Base-by-base conservation (phyloP, 371 early-diverging fungal genomes). In the Rhizopus delemar region DNA sequence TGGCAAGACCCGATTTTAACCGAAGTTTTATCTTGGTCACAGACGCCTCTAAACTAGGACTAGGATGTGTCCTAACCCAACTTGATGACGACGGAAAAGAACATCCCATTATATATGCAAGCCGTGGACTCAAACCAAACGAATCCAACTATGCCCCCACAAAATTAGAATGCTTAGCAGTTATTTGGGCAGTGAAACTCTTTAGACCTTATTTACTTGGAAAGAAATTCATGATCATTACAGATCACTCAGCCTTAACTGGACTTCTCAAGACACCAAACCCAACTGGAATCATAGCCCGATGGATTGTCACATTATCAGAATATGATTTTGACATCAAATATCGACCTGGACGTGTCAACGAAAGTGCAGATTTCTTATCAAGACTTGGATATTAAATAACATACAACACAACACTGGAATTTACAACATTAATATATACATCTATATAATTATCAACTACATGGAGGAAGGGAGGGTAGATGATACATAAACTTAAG, bases 111-210 rank as follows among this genome's bases (percentile, higher is more conserved):
- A 29, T 29, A 7, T 62, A 39, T 59, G 39, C 41, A 1, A 53
- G 53, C 33, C 39, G 53, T 3, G 46, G 31, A 12, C 49, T 60
- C 15, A 36, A 53, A 2, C 36, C 46, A 0, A 31, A 41, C 9
- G 61, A 60, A 49, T 35, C 11, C 3, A 46, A 54, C 32, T 60
- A 60, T 41, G 61, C n/a, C 2, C 5, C 13, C 35, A 15, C 13
- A 12, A 62, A 79, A 8, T 13, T 63, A 15, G 78, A 83, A 57
- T 66, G 68, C 13, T 59, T 74, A 9, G 70, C 77, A 0, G 56
- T 77, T 2, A 45, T 77, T 8, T 71, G 60, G 65, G 76, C 70
- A 5, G 41, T 69, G 5, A 32, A 61, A 16, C 41, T 68, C 1
- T 78, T 70, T 50, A 38, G 38, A 13, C 52, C 52, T 3, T 51